Percentiles rank a stretch among this genome's conserved stretches.
Evolutionary conservation across 768 basidiomycete genomes (phyloP).

Genomic region (Chalciporus pseudorubinellus): DNA sequence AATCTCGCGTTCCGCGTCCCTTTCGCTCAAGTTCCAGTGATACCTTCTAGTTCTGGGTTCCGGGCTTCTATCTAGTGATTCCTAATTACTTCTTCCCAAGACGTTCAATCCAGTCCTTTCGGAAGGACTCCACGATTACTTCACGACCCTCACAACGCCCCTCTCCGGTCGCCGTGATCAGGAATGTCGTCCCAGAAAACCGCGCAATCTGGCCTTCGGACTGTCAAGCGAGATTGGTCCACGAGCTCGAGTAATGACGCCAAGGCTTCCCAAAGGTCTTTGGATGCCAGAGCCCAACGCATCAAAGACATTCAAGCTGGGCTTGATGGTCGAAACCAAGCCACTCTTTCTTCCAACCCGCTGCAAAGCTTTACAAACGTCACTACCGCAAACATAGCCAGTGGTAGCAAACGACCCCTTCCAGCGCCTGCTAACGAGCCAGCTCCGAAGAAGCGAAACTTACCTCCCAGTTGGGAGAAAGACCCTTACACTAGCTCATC

Average conservation of each 20-base stretch:
- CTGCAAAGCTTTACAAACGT: slow-evolving; percentile 12
- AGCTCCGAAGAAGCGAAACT: slow-evolving; percentile 51
- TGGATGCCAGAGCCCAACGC: slow-evolving; percentile 36
- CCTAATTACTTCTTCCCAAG: background rate
- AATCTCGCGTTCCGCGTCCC: background rate
- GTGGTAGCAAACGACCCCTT: slow-evolving; percentile 35
- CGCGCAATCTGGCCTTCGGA: slow-evolving; percentile 57
- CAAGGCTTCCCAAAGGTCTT: slow-evolving; percentile 18
- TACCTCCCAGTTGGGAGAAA: slow-evolving; percentile 51
- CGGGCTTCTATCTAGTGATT: background rate
- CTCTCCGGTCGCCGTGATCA: background rate
- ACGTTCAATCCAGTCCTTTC: background rate
- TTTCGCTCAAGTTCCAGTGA: background rate
- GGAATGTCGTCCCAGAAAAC: slow-evolving; percentile 33
- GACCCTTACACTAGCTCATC: slow-evolving; percentile 37
- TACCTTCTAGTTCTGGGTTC: background rate
- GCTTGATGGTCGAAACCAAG: slow-evolving; percentile 40
- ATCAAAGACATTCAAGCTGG: slow-evolving; percentile 60
- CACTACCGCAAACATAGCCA: slow-evolving; percentile 18
- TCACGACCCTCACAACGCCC: background rate
- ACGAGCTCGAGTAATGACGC: slow-evolving; percentile 36
- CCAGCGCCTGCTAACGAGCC: slow-evolving; percentile 19
- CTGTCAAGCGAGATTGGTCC: slow-evolving; percentile 64
- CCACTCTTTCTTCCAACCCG: slow-evolving; percentile 16
- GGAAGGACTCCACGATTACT: background rate